A percentile compares a stretch with the other conserved stretches of the same genome.
These are phyloP conservation scores for Tricholoma sp. DNA, from an alignment of 768 basidiomycete species.

Conservation along the genomic window DNA sequence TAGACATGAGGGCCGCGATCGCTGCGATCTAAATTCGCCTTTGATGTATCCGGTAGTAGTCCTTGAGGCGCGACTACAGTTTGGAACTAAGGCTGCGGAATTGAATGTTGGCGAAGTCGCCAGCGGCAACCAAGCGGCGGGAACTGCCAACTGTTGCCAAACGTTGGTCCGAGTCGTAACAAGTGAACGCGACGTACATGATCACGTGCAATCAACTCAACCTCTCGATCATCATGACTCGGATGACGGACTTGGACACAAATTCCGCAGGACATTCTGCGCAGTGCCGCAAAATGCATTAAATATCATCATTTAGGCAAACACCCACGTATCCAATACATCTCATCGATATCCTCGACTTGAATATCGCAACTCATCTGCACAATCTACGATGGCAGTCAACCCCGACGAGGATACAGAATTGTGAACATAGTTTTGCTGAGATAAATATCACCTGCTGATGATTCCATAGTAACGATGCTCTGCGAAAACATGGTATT, in stretches of 20 bases:
- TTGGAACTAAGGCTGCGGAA: too few species aligned
- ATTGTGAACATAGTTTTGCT: slow-evolving; percentile 58
- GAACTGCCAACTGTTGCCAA: too few species aligned
- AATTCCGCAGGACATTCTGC: slow-evolving; percentile 1
- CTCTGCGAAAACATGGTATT: slow-evolving; percentile 88
- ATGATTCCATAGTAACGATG: slow-evolving; percentile 71
- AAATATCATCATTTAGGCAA: not conserved
- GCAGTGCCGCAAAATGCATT: slow-evolving; percentile 1
- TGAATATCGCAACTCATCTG: not conserved
- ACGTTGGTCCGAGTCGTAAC: too few species aligned
- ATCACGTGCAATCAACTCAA: not conserved
- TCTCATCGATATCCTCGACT: not conserved
- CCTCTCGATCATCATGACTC: not conserved
- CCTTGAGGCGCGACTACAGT: too few species aligned
- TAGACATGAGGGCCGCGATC: not conserved
- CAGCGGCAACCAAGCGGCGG: too few species aligned
- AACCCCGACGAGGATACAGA: slow-evolving; percentile 94
- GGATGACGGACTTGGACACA: too few species aligned
- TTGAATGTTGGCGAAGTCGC: too few species aligned
- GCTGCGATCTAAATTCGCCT: not conserved
- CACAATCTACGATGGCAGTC: slow-evolving; percentile 45
- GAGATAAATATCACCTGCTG: not conserved
- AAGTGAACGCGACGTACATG: not conserved
- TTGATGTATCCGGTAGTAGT: too few species aligned
- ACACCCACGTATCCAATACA: not conserved